Base-by-base conservation (phyloP, 176 grass and related monocot genomes). In the Areca catechu region DNA sequence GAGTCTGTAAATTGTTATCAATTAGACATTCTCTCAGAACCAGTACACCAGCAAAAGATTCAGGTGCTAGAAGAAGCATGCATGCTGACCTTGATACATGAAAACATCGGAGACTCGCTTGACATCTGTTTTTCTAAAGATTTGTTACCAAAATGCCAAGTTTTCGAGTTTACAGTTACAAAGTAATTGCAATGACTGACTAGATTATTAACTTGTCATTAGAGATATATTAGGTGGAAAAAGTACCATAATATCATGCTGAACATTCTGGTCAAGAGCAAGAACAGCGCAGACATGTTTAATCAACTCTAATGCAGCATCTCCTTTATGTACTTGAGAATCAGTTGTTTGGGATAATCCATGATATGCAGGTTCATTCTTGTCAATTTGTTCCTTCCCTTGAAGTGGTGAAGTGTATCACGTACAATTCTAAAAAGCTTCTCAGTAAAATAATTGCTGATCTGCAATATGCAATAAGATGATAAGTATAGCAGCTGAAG, bases 271-370 rank as follows among this genome's bases (percentile, higher is more conserved):
- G 68, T 97, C 92, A 57, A 97, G 86, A 69, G 76, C 72, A 69
- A 97, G 86, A 74, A 97, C 92, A 20, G 92, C 80, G 74, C 77
- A 97, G 28, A 97, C 75, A 83, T 97, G 83, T 60, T 97, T 97
- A 74, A 91, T 87, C 65, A 97, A 97, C 62, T 97, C 86, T 64
- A 97, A 77, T 63, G 83, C 86, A 68, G 80, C 73, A 85, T 88
- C 71, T 50, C 92, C 86, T 81, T 85, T 89, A 71, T 82, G 74
- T 22, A 24, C 18, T 57, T 88, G 70, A 59, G 68, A 61, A 72
- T 69, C 57, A 20, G 48, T 53, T 17, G 50, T 29, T 34, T 15
- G 28, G 16, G 48, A 48, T 61, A 53, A 22, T 68, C 65, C 71
- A 65, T 58, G 61, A 72, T 61, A 80, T 84, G 67, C 14, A 73